Base-by-base conservation (phyloP, 768 basidiomycete species). In the Rhizopogon rudus region DNA sequence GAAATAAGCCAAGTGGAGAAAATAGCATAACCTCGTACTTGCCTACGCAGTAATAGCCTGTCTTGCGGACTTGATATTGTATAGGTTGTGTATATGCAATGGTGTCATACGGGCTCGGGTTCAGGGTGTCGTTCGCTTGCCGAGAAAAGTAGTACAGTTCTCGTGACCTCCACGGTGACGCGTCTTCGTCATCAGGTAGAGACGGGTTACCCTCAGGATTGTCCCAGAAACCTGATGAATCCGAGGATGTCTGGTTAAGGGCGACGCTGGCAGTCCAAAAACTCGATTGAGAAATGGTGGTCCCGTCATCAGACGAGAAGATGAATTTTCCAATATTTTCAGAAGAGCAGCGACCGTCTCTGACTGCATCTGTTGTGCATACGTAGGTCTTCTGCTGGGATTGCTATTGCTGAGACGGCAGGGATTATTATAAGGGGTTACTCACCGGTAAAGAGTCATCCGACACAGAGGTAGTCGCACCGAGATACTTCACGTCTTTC, bases 41-140 rank as follows among this genome's bases (percentile, higher is more conserved):
- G 87, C 95, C 94, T 59, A 96, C 87, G 68, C 96, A 98, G 68
- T 97, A 98, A 68, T 97, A 98, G 2, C 96, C 97, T 1, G 92
- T 94, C 69, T 88, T 88, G 28, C 76, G 75, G 22, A 98, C 91
- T 22, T 77, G 69, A 68, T 98, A 98, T 48, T 85, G 84, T 61
- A 96, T 91, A 1, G 93, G 86, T 29, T 79, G 78, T 14, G 71
- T 71, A 64, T 94, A 95, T 17, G 67, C 57, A 40, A 86, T 71
- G 6, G 81, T 67, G 16, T 74, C 78, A 28, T 73, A 67, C 6
- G 82, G 77, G 61, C 78, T 81, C 16, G 80, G 72, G 57, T 82
- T 83, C 17, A 75, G 65, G 58, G 61, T 45, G 48, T 69, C 64
- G 51, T 66, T 44, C 40, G 54, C 16, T 41, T 61, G 67, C 22